Base-by-base conservation (phyloP, 129 eudicot genomes). In the Gnaphalium uliginosum region DNA sequence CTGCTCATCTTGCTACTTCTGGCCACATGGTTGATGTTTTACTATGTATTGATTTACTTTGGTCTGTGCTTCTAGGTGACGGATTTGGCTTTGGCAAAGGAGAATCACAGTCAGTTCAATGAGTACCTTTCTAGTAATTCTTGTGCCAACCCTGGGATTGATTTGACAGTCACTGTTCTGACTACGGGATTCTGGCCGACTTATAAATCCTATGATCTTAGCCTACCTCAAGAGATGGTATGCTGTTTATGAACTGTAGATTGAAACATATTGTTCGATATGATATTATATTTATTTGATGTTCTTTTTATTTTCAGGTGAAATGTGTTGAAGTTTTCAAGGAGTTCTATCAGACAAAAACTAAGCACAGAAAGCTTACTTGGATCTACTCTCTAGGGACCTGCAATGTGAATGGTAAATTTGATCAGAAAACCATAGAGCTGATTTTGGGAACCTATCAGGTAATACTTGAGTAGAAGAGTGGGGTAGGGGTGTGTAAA, bases 171-270 rank as follows among this genome's bases (percentile, higher is more conserved):
- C 48, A 89, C 96, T 22, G 96, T 92, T 46, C 84, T 89, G 43
- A 92, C 98, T 4, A 92, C 96, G 30, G 96, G 96, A 11, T 92
- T 83, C 74, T 92, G 98, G 98, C 98, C 98, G 2, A 92, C 88
- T 81, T 89, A 87, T 59, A 88, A 86, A 70, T 84, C 96, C 15
- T 90, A 85, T 56, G 93, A 93, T 83, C 89, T 93, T 59, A 81
- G 74, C 73, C 90, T 93, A 32, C 92, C 98, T 27, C 80, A 25
- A 66, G 98, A 93, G 78, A 93, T 93, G 96, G 96, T 93, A 81
- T 41, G 80, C 33, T 59, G 51, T 66, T 79, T 58, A 27, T 48
- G 61, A 14, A 24, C 41, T 66, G 75, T 39, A 13, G 5, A 18
- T 66, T 73, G 64, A 54, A 8, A 37, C 59, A 39, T 65, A 4